A percentile compares a stretch with the other conserved stretches of the same genome.
These are phyloP conservation scores for Hibiscus tridactylites DNA, from an alignment of 345 rosid genomes.

Conservation along the genomic window DNA sequence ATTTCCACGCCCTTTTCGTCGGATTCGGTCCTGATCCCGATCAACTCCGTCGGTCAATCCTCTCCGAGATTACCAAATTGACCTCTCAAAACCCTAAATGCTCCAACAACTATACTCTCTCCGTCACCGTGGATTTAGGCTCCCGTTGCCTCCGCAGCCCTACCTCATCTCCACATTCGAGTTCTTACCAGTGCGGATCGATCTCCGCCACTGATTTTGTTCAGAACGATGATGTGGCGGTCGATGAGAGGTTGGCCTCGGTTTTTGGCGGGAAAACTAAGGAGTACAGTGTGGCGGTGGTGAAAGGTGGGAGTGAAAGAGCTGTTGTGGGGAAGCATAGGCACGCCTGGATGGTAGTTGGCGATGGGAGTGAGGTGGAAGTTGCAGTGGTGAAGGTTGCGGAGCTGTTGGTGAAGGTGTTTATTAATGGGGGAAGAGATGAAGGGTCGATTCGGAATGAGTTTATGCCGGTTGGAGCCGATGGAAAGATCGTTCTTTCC, in stretches of 20 bases:
- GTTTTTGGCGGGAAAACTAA: constrained; percentile 30
- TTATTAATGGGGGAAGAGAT: constrained; percentile 77
- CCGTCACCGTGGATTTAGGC: constrained; percentile 38
- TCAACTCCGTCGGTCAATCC: constrained; percentile 32
- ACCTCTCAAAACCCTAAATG: constrained; percentile 32
- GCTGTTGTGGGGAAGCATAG: constrained; percentile 79
- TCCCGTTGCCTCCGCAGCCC: constrained; percentile 28
- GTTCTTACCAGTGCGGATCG: constrained; percentile 45
- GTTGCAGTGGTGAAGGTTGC: constrained; percentile 43
- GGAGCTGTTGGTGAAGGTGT: constrained; percentile 60
- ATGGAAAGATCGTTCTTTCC: constrained; percentile 80
- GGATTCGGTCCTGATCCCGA: constrained; percentile 32
- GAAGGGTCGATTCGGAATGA: constrained; percentile 65
- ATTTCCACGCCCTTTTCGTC: constrained; percentile 54
- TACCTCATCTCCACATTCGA: neutral
- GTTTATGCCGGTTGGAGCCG: constrained; percentile 95
- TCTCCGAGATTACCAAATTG: constrained; percentile 32
- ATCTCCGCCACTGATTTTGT: constrained; percentile 28
- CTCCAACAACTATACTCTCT: constrained; percentile 38
- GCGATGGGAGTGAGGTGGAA: constrained; percentile 26
- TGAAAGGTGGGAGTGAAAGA: constrained; percentile 30
- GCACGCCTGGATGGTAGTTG: constrained; percentile 78
- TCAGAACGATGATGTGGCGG: constrained; percentile 31
- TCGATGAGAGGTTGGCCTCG: constrained; percentile 45
- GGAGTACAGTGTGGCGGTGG: constrained; percentile 37